Evolutionary conservation across 2,329 filamentous ascomycete species (phyloP).

Genomic region (Coniella vitis): DNA sequence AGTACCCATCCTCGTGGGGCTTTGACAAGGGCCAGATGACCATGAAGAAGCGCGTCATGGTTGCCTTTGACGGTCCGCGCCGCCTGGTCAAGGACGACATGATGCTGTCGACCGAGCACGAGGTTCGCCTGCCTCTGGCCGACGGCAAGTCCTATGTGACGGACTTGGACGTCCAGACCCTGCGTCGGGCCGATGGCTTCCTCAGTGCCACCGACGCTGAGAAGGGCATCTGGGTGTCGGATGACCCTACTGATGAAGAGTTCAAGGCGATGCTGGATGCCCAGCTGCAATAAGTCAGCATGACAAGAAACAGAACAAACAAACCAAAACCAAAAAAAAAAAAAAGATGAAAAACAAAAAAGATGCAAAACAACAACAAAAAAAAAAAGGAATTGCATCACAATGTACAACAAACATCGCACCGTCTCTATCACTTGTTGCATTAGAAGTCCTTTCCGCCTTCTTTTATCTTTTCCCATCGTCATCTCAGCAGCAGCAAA

Average conservation of each 20-base stretch:
- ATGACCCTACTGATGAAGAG: constrained; percentile 60
- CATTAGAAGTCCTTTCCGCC: too few relatives aligned
- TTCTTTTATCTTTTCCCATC: too few relatives aligned
- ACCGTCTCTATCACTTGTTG: too few relatives aligned
- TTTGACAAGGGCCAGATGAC: constrained; percentile 90
- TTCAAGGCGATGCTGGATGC: constrained; percentile 51
- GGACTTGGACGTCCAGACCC: constrained; percentile 84
- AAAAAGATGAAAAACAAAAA: too few relatives aligned
- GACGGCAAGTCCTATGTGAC: constrained; percentile 79
- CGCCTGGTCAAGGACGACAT: constrained; percentile 96
- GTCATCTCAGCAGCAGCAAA: too few relatives aligned
- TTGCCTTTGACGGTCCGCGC: constrained; percentile 81
- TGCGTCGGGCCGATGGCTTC: constrained; percentile 82
- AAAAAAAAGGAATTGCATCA: too few relatives aligned
- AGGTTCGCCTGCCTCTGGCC: constrained; percentile 77
- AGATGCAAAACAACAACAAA: too few relatives aligned
- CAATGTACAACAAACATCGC: too few relatives aligned
- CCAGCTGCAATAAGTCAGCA: constrained; percentile 5
- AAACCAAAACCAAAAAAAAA: too few relatives aligned
- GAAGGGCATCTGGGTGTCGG: constrained; percentile 75
- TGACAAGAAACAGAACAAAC: too few relatives aligned
- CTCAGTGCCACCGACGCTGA: constrained; percentile 75
- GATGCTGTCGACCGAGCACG: constrained; percentile 94
- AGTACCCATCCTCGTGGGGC: constrained; percentile 92
- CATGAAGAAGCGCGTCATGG: constrained; percentile 94